Base-by-base conservation (phyloP, 2,329 filamentous ascomycete species). In the Thelonectria discophora region DNA sequence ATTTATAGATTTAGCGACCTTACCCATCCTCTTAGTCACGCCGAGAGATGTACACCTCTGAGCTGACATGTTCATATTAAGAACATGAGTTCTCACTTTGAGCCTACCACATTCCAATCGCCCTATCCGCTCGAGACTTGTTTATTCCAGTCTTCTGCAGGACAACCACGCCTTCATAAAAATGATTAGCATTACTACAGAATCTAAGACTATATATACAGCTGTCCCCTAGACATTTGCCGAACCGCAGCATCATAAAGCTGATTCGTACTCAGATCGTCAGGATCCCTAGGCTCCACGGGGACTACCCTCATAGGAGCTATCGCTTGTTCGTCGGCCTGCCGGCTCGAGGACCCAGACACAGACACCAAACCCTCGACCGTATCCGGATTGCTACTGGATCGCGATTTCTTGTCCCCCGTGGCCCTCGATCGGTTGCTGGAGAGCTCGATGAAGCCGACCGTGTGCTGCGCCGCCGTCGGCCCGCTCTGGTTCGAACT, bases 371-470 rank as follows among this genome's bases (percentile, higher is more conserved):
- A 18, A 11, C 20, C 8, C 42, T 21, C n/a, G 11, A 45, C 9
- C 8, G 17, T 8, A 11, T 20, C 42, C 17, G 42, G 42, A 11
- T 12, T 24, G 20, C 42, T 45, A 18, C 42, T 45, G 10, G 42
- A 45, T 4, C 42, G 42, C 17, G 42, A 24, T 18, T 21, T 45
- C 5, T 55, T 47, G 8, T 46, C 55, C 7, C 45, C 10, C 39
- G 46, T 50, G 24, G 24, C 24, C 13, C 30, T 39, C n/a, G 53
- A 20, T 3, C 15, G 60, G 0, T 46, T 40, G 3, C 58, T 8
- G 2, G 66, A 67, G 0, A 69, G 32, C 1, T 62, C 66, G 1
- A 69, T 50, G 3, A 37, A 20, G n/a, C 50, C 2, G 17, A 30
- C 21, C 18, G 64, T 56, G 10, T 58, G 46, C 1, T 57, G 55